phyloP scores from a whole-genome alignment of 2,329 filamentous ascomycete genomes.

The Gaeumannomyces sp. region DNA sequence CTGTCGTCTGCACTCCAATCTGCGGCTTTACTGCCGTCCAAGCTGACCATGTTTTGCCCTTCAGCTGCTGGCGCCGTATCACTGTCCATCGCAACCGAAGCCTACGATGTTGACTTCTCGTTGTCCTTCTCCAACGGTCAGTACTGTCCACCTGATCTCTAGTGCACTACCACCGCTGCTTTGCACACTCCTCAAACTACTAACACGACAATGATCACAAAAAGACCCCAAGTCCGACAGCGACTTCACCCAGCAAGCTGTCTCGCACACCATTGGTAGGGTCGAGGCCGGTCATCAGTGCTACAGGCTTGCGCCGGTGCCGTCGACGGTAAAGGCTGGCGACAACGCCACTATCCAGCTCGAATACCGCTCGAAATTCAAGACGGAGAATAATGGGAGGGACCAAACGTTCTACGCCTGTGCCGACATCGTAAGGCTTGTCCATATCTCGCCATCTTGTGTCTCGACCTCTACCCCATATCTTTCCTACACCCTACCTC shows the following conservation, averaged over 20 bases:
- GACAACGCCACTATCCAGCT: slow-evolving; percentile 31
- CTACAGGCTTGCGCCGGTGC: slow-evolving; percentile 25
- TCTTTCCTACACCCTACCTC: slow-evolving; percentile 3
- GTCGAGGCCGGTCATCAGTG: slow-evolving; percentile 31
- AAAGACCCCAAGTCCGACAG: slow-evolving; percentile 25
- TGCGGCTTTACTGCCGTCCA: neutral
- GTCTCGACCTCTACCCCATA: neutral
- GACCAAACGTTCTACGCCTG: slow-evolving; percentile 32
- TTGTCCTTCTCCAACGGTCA: slow-evolving; percentile 31
- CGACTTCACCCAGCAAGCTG: slow-evolving; percentile 26
- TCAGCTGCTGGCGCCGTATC: slow-evolving; percentile 15
- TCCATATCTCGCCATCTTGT: too few relatives aligned
- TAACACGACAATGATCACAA: neutral
- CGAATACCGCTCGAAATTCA: slow-evolving; percentile 27
- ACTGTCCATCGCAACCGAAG: slow-evolving; percentile 16
- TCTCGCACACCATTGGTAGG: slow-evolving; percentile 22
- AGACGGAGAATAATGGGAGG: slow-evolving; percentile 21
- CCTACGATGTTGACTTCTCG: slow-evolving; percentile 17
- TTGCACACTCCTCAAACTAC: neutral
- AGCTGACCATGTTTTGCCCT: neutral
- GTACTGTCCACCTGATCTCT: slow-evolving; percentile 13
- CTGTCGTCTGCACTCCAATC: neutral
- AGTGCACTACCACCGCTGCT: neutral
- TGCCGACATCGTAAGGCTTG: slow-evolving; percentile 29
- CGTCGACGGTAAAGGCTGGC: slow-evolving; percentile 21